A percentile compares a stretch with the other conserved stretches of the same genome.
Conservation (phyloP, 192 early-diverging fungal species). For the Coemansia sp. region DNA sequence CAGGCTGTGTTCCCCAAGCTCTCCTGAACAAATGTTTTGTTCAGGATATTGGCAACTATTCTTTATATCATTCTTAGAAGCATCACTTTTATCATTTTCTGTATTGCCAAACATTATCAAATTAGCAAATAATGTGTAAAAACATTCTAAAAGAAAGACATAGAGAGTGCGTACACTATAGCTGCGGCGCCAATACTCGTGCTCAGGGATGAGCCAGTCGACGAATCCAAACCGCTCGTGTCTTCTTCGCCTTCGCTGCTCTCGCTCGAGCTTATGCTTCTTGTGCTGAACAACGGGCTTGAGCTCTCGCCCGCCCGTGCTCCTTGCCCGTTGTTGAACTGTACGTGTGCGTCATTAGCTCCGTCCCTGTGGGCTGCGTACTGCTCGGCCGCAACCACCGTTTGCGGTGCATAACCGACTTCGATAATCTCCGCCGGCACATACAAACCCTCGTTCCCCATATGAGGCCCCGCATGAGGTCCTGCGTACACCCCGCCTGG, state of each 20-base stretch:
- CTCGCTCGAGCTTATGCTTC: background rate
- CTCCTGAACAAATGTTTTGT: background rate
- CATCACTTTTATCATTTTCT: background rate
- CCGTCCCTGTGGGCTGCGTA: constrained; percentile 23
- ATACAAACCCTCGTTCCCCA: background rate
- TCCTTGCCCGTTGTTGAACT: constrained; percentile 1
- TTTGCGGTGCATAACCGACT: constrained; percentile 44
- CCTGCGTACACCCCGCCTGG: background rate
- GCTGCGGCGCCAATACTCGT: background rate
- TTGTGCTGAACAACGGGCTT: background rate
- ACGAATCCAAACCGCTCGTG: constrained; percentile 1
- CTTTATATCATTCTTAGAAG: background rate
- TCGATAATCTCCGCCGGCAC: constrained; percentile 13
- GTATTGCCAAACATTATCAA: background rate
- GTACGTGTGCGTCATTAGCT: background rate
- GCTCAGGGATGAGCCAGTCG: background rate
- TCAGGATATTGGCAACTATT: background rate
- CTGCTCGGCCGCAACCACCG: constrained; percentile 31
- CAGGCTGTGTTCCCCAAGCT: constrained; percentile 5
- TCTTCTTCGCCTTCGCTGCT: constrained; percentile 18
- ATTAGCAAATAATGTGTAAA: background rate
- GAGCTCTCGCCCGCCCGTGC: constrained; percentile 10
- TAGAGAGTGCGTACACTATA: background rate
- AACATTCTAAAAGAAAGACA: background rate
- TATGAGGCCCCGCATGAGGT: background rate